Evolutionary conservation across 2,329 filamentous ascomycete species (phyloP), one percentile per base, ranked within the genome.

Genomic region (Ceratocystis harringtonii): DNA sequence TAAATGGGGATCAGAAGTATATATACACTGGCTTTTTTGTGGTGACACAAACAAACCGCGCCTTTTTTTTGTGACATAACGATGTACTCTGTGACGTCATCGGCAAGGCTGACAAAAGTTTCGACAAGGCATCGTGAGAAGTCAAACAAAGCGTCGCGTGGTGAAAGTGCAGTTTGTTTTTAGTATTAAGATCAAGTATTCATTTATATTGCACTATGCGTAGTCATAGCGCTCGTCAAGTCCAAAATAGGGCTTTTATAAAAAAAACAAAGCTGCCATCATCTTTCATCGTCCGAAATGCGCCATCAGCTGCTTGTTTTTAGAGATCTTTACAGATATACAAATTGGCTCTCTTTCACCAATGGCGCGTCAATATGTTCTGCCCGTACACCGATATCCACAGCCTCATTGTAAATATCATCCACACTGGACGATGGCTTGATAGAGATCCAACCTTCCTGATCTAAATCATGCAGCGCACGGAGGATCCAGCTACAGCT

Each of bases 371-470:
- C 66, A 55, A 61, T 7, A 28, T 62, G 63, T 36, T 67, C 66
- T 3, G 66, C 66, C 2, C 60, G 57, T 1, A 67, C 52, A 2
- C 58, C 63, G 3, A 22, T 22, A 4, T 67, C 63, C 6, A 67
- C 66, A 3, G 52, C 60, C 63, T 67, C 66, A 36, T 67, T 65
- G 52, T 67, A 67, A 15, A 67, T 17, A 7, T 28, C 63, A 41
- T 63, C 63, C 2, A 62, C 63, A 19, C 30, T 45, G 5, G 45
- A 58, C 28, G 48, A 43, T 10, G 36, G 45, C 66, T 61, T 62
- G 36, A 67, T 65, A 5, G 57, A 60, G 28, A 67, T 67, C 66
- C 66, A 67, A 25, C 66, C 66, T 44, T 67, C 66, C 32, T 65
- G 60, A 57, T 67, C 48, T 43, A 67, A 41, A 15, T 65, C 66